Evolutionary conservation across 148 eudicot species (phyloP).

Genomic region (Diospyros kaki): DNA sequence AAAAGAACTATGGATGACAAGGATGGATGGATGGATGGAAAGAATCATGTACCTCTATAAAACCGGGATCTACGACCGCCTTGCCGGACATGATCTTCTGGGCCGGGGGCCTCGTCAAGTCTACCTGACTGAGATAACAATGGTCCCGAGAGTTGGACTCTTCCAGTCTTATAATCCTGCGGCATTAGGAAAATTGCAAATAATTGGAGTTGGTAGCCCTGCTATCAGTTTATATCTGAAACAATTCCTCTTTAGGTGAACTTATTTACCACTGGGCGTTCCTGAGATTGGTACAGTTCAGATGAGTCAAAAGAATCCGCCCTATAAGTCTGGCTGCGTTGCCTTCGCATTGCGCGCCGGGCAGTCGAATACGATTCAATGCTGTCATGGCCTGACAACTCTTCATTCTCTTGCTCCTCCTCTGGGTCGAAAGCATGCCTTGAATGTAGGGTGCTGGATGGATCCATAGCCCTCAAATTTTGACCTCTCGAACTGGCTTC

Average conservation of each 20-base stretch:
- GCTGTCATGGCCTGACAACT: conserved; percentile 8
- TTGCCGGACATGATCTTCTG: conserved; percentile 21
- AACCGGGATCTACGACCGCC: conserved; percentile 30
- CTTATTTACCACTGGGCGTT: conserved; percentile 24
- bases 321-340: conserved; percentile 3
- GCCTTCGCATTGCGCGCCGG: conserved; percentile 8
- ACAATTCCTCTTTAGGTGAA: not conserved
- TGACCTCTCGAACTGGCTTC: conserved; percentile 23
- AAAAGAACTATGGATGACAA: no score
- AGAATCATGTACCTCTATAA: conserved; percentile 23
- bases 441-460: conserved; percentile 25
- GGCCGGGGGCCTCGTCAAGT: conserved; percentile 18
- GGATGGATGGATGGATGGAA: no score
- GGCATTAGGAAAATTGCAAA: not conserved
- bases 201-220: no score
- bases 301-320: conserved; percentile 29
- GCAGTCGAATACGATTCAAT: not conserved
- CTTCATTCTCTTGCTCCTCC: conserved; percentile 21
- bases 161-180: conserved; percentile 18
- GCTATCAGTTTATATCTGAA: not conserved
- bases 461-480: conserved; percentile 14
- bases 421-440: conserved; percentile 26
- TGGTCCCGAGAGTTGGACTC: conserved; percentile 25
- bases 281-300: conserved; percentile 21
- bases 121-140: conserved; percentile 21